A percentile compares a stretch with the other conserved stretches of the same genome.
Evolutionary conservation across 306 rosid genomes (phyloP).

Genomic region (Castanospermum australe): DNA sequence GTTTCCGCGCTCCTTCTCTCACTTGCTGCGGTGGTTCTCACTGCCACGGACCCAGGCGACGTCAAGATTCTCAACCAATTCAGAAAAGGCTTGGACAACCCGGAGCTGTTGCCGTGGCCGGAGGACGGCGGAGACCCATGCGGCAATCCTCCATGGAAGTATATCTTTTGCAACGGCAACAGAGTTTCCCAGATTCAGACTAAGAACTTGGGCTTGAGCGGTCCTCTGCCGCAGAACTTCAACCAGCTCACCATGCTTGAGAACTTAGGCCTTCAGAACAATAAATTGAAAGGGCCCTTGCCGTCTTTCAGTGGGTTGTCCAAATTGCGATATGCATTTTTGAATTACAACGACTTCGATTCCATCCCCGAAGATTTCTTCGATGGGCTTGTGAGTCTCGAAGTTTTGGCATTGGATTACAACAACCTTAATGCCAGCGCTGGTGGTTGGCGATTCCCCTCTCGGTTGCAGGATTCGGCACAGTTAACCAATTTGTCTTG

Average conservation of each 20-base stretch:
- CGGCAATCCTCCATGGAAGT: constrained; percentile 54
- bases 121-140: constrained; percentile 65
- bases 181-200: constrained; percentile 81
- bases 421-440: constrained; percentile 47
- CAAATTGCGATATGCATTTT: constrained; percentile 42
- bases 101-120: constrained; percentile 78
- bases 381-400: constrained; percentile 49
- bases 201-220: constrained; percentile 47
- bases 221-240: constrained; percentile 65
- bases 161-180: constrained; percentile 46
- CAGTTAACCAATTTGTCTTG: constrained; percentile 66
- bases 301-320: constrained; percentile 57
- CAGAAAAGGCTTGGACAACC: constrained; percentile 51
- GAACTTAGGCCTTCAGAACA: constrained; percentile 71
- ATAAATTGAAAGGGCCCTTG: constrained; percentile 50
- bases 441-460: constrained; percentile 63
- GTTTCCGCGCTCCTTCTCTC: constrained; percentile 24
- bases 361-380: constrained; percentile 68
- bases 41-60: constrained; percentile 65
- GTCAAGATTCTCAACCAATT: constrained; percentile 50
- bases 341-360: constrained; percentile 56
- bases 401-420: constrained; percentile 67
- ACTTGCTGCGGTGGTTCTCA: constrained; percentile 25
- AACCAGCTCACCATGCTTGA: constrained; percentile 62
- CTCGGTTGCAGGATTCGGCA: constrained; percentile 28